Percentiles rank a stretch among this genome's conserved stretches.
Conservation (phyloP, 805 yeast species). For the Candida palmyrensis region DNA sequence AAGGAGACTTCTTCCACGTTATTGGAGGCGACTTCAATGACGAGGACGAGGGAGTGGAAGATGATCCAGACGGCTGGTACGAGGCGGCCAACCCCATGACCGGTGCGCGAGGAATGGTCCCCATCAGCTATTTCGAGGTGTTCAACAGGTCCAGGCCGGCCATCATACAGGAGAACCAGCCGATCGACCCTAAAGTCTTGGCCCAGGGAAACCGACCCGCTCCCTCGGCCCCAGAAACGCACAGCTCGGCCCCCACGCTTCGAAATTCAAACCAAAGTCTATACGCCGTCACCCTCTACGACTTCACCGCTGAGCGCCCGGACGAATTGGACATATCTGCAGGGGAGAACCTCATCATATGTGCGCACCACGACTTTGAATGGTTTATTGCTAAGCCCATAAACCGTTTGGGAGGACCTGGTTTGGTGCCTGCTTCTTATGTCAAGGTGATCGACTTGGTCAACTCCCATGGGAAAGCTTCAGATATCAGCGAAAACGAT, state of each 20-base stretch:
- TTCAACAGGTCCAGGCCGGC: conserved; percentile 54
- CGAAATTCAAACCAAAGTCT: conserved; percentile 41
- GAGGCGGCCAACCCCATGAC: conserved; percentile 86
- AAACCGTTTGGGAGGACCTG: conserved; percentile 94
- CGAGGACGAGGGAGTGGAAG: conserved; percentile 31
- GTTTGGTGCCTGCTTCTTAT: conserved; percentile 87
- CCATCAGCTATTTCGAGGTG: conserved; percentile 76
- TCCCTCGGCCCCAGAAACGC: no score
- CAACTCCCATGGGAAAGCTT: conserved; percentile 29
- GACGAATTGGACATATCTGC: conserved; percentile 83
- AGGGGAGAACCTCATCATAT: conserved; percentile 86
- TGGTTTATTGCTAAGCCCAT: conserved; percentile 98
- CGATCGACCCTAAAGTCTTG: not conserved
- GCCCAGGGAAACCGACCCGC: no score
- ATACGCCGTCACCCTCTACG: conserved; percentile 83
- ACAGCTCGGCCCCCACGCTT: conserved; percentile 7
- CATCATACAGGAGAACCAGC: conserved; percentile 4
- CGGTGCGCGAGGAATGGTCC: conserved; percentile 79
- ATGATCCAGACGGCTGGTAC: conserved; percentile 56
- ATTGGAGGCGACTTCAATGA: conserved; percentile 18
- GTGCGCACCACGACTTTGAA: conserved; percentile 94
- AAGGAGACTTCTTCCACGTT: conserved; percentile 90
- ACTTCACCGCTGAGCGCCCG: conserved; percentile 73
- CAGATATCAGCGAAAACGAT: conserved; percentile 40
- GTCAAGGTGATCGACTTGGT: conserved; percentile 80